phyloP scores from a whole-genome alignment of 208 protist species.

The Leishmania amazonensis region DNA sequence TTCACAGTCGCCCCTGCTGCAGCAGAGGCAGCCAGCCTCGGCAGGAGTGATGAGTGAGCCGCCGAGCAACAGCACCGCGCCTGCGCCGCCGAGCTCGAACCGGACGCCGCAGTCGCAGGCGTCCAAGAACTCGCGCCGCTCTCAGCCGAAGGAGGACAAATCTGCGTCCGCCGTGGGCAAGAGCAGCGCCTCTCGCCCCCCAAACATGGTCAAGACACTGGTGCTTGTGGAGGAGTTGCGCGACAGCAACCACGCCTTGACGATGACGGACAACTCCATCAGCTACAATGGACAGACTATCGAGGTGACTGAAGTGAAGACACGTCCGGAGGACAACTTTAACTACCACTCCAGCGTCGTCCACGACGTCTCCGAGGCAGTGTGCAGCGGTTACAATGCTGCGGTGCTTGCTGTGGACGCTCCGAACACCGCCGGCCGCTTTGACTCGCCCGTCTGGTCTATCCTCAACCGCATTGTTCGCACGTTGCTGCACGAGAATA shows the following conservation, averaged over 20 bases:
- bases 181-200: conserved; percentile 2
- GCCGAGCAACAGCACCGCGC: background rate
- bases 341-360: conserved; percentile 65
- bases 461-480: conserved; percentile 67
- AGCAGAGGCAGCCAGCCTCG: background rate
- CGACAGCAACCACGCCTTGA: conserved; percentile 40
- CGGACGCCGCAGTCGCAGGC: conserved; percentile 11
- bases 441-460: conserved; percentile 73
- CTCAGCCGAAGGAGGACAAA: conserved; percentile 8
- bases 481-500: conserved; percentile 49
- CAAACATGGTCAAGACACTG: conserved; percentile 64
- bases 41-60: background rate
- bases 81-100: background rate
- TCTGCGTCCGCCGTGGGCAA: background rate
- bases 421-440: conserved; percentile 51
- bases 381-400: conserved; percentile 70
- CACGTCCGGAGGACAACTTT: conserved; percentile 50
- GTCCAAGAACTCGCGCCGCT: background rate
- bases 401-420: conserved; percentile 69
- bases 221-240: conserved; percentile 62
- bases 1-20: background rate
- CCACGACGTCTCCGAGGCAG: conserved; percentile 47
- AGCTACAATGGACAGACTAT: conserved; percentile 39
- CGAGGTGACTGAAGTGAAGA: conserved; percentile 59
- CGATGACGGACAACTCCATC: conserved; percentile 31